A percentile compares a stretch with the other conserved stretches of the same genome.
These are phyloP conservation scores for Acanthochlamys bracteata DNA, from an alignment of 106 monocot genomes.

Conservation along the genomic window DNA sequence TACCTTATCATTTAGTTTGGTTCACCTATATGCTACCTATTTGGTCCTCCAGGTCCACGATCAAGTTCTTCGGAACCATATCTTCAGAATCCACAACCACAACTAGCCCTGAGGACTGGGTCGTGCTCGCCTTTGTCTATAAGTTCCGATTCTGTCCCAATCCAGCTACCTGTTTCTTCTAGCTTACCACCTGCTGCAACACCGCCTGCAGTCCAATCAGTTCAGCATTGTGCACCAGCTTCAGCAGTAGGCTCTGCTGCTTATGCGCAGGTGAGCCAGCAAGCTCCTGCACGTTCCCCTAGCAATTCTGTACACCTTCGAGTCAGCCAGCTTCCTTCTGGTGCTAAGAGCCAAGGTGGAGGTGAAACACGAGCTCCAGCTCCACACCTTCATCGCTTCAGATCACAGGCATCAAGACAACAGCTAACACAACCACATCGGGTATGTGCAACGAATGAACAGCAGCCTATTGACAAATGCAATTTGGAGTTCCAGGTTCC, in stretches of 20 bases:
- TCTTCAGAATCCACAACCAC: conserved; percentile 17
- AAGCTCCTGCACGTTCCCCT: conserved; percentile 7
- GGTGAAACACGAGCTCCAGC: conserved; percentile 26
- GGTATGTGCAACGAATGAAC: not conserved
- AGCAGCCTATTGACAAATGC: too few species aligned
- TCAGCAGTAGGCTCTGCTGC: not conserved
- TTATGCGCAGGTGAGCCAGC: not conserved
- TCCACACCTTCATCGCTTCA: conserved; percentile 51
- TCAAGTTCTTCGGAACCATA: conserved; percentile 17
- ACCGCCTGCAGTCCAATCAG: not conserved
- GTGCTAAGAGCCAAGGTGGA: conserved; percentile 8
- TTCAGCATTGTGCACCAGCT: not conserved
- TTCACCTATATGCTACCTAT: not conserved
- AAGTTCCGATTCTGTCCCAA: not conserved
- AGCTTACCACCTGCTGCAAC: not conserved
- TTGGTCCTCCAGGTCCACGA: conserved; percentile 8
- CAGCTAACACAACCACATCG: not conserved
- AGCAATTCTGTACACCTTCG: conserved; percentile 3
- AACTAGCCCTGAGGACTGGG: conserved; percentile 12
- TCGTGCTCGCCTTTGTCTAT: conserved; percentile 7
- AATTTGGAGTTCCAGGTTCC: not conserved
- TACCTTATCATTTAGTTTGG: not conserved
- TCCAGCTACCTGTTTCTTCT: not conserved
- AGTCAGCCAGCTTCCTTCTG: conserved; percentile 7
- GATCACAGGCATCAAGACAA: conserved; percentile 8